These are phyloP conservation scores for Globisporangium cederbergense DNA, from an alignment of 352 stramenopile species.

Conservation along the genomic window DNA sequence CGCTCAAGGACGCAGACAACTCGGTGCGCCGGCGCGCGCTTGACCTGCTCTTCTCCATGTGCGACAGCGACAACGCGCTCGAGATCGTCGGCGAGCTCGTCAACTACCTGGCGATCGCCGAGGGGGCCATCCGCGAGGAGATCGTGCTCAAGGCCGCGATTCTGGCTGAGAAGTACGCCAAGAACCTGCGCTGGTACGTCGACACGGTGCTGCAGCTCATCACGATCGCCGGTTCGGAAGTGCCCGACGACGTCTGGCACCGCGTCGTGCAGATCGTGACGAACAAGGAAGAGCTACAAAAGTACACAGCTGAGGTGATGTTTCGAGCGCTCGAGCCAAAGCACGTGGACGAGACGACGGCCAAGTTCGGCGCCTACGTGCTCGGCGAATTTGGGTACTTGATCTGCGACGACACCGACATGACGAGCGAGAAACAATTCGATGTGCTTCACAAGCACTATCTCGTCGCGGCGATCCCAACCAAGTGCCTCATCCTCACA, in stretches of 20 bases:
- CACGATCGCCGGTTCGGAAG: constrained; percentile 90
- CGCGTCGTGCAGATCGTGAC: constrained; percentile 99
- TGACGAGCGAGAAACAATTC: constrained; percentile 93
- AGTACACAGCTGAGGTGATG: constrained; percentile 93
- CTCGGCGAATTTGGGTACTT: constrained; percentile 98
- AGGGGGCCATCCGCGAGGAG: constrained; percentile 91
- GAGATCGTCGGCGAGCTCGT: constrained; percentile 96
- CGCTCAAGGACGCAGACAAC: constrained; percentile 96
- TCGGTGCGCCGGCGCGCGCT: constrained; percentile 94
- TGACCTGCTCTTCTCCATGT: constrained; percentile 98
- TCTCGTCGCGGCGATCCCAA: constrained; percentile 70
- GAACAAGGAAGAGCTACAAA: constrained; percentile 95
- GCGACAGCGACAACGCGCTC: constrained; percentile 93
- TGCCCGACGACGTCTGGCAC: constrained; percentile 97
- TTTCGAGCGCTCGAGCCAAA: constrained; percentile 92
- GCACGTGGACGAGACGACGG: constrained; percentile 94
- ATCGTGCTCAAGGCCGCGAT: constrained; percentile 99
- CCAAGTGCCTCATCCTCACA: constrained; percentile 93
- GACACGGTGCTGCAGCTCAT: constrained; percentile 98
- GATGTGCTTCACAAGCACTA: constrained; percentile 97
- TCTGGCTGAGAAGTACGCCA: constrained; percentile 97
- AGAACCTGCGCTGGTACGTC: constrained; percentile 95
- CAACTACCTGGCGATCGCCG: constrained; percentile 91
- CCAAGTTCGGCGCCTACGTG: constrained; percentile 94
- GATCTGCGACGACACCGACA: constrained; percentile 83